phyloP scores from a whole-genome alignment of 2,329 filamentous ascomycete species.

The Pyrenochaeta sp. region DNA sequence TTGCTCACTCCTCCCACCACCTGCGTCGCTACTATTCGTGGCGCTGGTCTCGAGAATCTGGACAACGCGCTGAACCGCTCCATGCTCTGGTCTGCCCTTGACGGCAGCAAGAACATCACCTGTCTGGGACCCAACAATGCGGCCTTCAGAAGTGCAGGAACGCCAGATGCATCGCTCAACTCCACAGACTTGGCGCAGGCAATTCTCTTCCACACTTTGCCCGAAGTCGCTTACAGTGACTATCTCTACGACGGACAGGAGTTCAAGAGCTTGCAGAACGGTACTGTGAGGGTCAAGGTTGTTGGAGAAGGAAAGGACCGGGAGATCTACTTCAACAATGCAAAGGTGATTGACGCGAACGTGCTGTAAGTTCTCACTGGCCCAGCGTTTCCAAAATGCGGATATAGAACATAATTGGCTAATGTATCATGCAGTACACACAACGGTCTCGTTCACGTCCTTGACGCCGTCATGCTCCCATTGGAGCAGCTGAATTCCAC shows the following conservation, averaged over 20 bases:
- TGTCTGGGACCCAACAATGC: conserved; percentile 27
- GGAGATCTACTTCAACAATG: conserved; percentile 33
- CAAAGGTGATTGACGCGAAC: conserved; percentile 30
- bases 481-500: conserved; percentile 20
- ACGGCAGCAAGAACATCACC: conserved; percentile 25
- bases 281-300: conserved; percentile 25
- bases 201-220: conserved; percentile 26
- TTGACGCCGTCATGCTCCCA: conserved; percentile 30
- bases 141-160: conserved; percentile 23
- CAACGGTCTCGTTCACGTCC: conserved; percentile 31
- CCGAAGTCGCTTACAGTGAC: conserved; percentile 26
- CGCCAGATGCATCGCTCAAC: conserved; percentile 17
- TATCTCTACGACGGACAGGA: conserved; percentile 28
- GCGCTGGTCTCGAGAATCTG: conserved; percentile 17
- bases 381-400: not conserved
- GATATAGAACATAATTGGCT: not conserved
- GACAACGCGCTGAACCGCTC: conserved; percentile 27
- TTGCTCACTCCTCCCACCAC: conserved; percentile 21
- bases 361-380: conserved; percentile 23
- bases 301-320: conserved; percentile 17
- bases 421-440: conserved; percentile 15
- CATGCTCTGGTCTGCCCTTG: conserved; percentile 22
- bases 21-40: conserved; percentile 25
- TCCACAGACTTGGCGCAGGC: conserved; percentile 12
- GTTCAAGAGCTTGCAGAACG: conserved; percentile 24